Percentiles rank a stretch among this genome's conserved stretches.
phyloP scores from a whole-genome alignment of 768 basidiomycete genomes.

The Lentinula guzmanii region DNA sequence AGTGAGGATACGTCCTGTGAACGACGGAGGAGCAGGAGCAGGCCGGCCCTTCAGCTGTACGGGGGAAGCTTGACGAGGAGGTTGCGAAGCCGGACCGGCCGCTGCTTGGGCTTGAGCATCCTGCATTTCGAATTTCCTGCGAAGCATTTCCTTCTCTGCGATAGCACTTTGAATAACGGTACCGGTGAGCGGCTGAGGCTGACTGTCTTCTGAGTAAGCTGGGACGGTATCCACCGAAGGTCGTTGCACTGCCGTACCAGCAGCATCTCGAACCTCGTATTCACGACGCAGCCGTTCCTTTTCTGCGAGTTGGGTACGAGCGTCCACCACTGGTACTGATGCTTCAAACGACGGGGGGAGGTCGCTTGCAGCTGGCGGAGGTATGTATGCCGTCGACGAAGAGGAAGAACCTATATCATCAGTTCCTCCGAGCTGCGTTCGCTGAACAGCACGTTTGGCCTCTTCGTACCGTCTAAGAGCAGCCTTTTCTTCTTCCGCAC shows the following conservation, averaged over 20 bases:
- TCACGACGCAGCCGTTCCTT: constrained; percentile 63
- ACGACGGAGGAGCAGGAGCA: constrained; percentile 27
- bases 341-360: constrained; percentile 52
- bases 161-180: constrained; percentile 19
- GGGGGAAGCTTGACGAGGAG: constrained; percentile 19
- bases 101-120: constrained; percentile 31
- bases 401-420: constrained; percentile 20
- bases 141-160: constrained; percentile 54
- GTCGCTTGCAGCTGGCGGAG: constrained; percentile 22
- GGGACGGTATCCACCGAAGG: constrained; percentile 11
- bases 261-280: constrained; percentile 65
- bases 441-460: constrained; percentile 65
- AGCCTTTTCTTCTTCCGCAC: constrained; percentile 73
- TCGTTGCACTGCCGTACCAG: constrained; percentile 23
- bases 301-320: constrained; percentile 42
- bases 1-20: constrained; percentile 34
- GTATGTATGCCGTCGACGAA: constrained; percentile 20
- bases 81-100: constrained; percentile 15
- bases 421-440: constrained; percentile 37
- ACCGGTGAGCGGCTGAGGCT: constrained; percentile 13
- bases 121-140: constrained; percentile 50
- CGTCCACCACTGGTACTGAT: constrained; percentile 27
- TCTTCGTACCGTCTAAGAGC: constrained; percentile 62
- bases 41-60: constrained; percentile 23
- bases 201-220: constrained; percentile 19